Evolutionary conservation across 257 asterid species (phyloP).

Genomic region (Rehmannia glutinosa): DNA sequence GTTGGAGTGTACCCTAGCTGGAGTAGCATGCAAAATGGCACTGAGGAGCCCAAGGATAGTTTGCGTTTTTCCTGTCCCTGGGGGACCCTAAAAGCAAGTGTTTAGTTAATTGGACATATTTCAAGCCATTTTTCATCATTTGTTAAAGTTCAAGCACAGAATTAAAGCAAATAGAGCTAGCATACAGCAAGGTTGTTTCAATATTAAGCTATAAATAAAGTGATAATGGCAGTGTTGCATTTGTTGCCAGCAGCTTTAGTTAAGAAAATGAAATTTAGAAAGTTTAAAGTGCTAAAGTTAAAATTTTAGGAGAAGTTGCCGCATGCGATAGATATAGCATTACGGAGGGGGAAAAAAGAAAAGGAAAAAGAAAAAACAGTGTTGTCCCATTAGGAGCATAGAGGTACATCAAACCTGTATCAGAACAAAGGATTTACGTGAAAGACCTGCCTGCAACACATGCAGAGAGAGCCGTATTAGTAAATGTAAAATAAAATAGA

Average conservation of each 20-base stretch:
- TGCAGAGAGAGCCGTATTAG: constrained; percentile 21
- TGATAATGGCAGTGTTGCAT: not conserved
- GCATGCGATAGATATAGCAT: not conserved
- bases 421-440: constrained; percentile 71
- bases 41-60: constrained; percentile 95
- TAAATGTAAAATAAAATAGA: not conserved
- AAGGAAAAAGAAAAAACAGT: not conserved
- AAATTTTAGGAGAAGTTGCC: not conserved
- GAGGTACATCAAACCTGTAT: constrained; percentile 71
- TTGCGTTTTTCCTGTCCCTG: constrained; percentile 98
- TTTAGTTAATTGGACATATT: constrained; percentile 26
- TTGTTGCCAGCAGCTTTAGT: not conserved
- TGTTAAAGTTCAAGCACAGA: constrained; percentile 1
- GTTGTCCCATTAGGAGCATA: constrained; percentile 6
- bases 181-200: not conserved
- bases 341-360: not conserved
- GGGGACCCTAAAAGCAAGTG: constrained; percentile 78
- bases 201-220: not conserved
- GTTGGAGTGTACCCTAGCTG: constrained; percentile 77
- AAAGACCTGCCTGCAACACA: constrained; percentile 88
- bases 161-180: constrained; percentile 1
- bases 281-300: not conserved
- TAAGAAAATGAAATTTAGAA: not conserved
- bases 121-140: not conserved
- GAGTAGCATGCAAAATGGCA: constrained; percentile 96